Evolutionary conservation across 805 yeast species (phyloP).

Genomic region (Saturnispora zaruensis): DNA sequence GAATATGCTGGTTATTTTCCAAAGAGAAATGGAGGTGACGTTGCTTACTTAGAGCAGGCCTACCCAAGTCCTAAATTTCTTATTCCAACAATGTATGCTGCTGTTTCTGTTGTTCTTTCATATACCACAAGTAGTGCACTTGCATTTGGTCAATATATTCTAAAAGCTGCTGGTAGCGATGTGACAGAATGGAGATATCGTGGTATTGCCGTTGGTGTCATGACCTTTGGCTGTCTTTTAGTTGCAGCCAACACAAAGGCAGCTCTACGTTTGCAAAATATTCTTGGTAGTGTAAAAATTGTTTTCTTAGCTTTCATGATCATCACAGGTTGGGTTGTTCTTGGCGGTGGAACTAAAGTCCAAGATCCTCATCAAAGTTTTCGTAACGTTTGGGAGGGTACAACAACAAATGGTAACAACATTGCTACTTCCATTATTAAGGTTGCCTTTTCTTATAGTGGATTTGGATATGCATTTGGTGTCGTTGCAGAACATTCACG

Average conservation of each 20-base stretch:
- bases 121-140: constrained; percentile 84
- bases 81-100: constrained; percentile 56
- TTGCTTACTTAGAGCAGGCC: constrained; percentile 67
- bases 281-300: constrained; percentile 65
- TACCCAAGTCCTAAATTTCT: constrained; percentile 62
- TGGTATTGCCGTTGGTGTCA: constrained; percentile 67
- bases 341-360: constrained; percentile 54
- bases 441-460: constrained; percentile 37
- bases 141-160: constrained; percentile 69
- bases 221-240: constrained; percentile 60
- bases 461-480: constrained; percentile 33
- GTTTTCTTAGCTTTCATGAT: constrained; percentile 60
- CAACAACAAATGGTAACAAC: constrained; percentile 35
- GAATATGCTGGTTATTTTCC: constrained; percentile 37
- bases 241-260: constrained; percentile 53
- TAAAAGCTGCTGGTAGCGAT: constrained; percentile 64
- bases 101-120: constrained; percentile 67
- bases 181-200: constrained; percentile 69
- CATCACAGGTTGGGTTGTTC: constrained; percentile 78
- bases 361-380: constrained; percentile 22
- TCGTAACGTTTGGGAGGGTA: constrained; percentile 32
- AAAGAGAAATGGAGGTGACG: constrained; percentile 75
- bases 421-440: constrained; percentile 37
- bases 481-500: constrained; percentile 37
- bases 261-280: constrained; percentile 58